Percentiles rank a stretch among this genome's conserved stretches.
phyloP scores from a whole-genome alignment of 2,329 filamentous ascomycete species.

The Stachybotrys elegans region DNA sequence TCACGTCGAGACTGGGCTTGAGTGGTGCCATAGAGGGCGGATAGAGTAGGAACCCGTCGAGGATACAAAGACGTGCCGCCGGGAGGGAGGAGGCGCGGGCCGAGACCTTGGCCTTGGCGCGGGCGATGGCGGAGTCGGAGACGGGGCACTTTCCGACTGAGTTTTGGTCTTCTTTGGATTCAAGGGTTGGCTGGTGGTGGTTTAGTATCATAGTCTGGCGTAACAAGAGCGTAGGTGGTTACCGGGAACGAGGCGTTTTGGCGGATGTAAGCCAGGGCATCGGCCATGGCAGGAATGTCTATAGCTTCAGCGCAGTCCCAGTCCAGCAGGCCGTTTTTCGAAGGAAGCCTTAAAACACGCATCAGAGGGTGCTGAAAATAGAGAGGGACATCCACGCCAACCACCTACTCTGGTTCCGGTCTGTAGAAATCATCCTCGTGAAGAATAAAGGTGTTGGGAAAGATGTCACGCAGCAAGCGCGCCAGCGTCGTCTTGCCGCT shows the following conservation, averaged over 20 bases:
- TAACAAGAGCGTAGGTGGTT: slow-evolving; percentile 18
- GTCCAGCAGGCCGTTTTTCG: slow-evolving; percentile 63
- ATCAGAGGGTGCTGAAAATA: background rate
- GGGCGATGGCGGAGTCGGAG: slow-evolving; percentile 37
- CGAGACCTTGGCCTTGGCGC: slow-evolving; percentile 42
- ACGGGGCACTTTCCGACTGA: slow-evolving; percentile 52
- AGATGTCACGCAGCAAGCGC: slow-evolving; percentile 75
- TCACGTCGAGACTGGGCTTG: slow-evolving; percentile 62
- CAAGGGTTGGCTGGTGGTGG: slow-evolving; percentile 19
- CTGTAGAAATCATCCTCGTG: slow-evolving; percentile 97
- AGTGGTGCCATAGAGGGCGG: slow-evolving; percentile 50
- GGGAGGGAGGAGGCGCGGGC: slow-evolving; percentile 41
- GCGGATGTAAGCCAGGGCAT: slow-evolving; percentile 66
- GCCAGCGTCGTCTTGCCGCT: slow-evolving; percentile 94
- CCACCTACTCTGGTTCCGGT: slow-evolving; percentile 66
- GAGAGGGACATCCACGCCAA: background rate
- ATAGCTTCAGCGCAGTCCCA: slow-evolving; percentile 88
- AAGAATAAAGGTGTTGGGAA: slow-evolving; percentile 73
- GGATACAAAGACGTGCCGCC: slow-evolving; percentile 56
- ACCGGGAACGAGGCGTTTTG: slow-evolving; percentile 61
- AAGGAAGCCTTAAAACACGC: slow-evolving; percentile 40
- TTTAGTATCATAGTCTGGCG: background rate
- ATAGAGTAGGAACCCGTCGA: slow-evolving; percentile 89
- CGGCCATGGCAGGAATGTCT: slow-evolving; percentile 62
- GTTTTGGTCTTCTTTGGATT: slow-evolving; percentile 54